Evolutionary conservation across 306 rosid genomes (phyloP).

Genomic region (Lathyrus tuberosus): DNA sequence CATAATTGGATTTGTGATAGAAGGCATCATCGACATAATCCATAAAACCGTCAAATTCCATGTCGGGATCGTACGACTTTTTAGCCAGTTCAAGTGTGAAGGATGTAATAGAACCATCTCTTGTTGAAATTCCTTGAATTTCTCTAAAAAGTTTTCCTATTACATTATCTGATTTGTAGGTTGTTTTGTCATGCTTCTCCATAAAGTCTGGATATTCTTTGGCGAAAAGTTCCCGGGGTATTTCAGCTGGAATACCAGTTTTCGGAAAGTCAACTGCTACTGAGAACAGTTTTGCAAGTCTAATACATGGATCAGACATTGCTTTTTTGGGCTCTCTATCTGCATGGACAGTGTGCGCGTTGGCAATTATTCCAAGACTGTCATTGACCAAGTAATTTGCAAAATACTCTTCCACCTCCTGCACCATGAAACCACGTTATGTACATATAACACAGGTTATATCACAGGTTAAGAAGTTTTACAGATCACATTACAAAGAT

Average conservation of each 20-base stretch:
- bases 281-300: slow-evolving; percentile 70
- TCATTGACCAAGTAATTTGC: slow-evolving; percentile 71
- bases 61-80: slow-evolving; percentile 61
- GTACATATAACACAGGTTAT: too few species aligned
- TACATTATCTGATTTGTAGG: slow-evolving; percentile 57
- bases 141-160: slow-evolving; percentile 76
- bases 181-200: slow-evolving; percentile 71
- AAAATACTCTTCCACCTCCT: slow-evolving; percentile 80
- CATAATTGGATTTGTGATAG: slow-evolving; percentile 63
- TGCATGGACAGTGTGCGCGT: slow-evolving; percentile 79
- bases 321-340: slow-evolving; percentile 54
- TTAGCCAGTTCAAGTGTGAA: slow-evolving; percentile 58
- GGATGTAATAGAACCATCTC: slow-evolving; percentile 30
- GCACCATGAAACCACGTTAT: slow-evolving; percentile 38
- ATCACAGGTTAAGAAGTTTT: too few species aligned
- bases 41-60: slow-evolving; percentile 73
- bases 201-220: slow-evolving; percentile 84
- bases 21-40: slow-evolving; percentile 72
- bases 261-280: slow-evolving; percentile 87
- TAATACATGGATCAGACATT: slow-evolving; percentile 55
- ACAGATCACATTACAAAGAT: too few species aligned
- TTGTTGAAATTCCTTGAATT: slow-evolving; percentile 53
- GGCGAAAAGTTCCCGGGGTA: slow-evolving; percentile 54
- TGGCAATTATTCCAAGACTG: slow-evolving; percentile 77
- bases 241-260: slow-evolving; percentile 77